These are phyloP conservation scores for Fusarium chlamydosporum DNA, from an alignment of 2,329 filamentous ascomycete species.

Conservation along the genomic window DNA sequence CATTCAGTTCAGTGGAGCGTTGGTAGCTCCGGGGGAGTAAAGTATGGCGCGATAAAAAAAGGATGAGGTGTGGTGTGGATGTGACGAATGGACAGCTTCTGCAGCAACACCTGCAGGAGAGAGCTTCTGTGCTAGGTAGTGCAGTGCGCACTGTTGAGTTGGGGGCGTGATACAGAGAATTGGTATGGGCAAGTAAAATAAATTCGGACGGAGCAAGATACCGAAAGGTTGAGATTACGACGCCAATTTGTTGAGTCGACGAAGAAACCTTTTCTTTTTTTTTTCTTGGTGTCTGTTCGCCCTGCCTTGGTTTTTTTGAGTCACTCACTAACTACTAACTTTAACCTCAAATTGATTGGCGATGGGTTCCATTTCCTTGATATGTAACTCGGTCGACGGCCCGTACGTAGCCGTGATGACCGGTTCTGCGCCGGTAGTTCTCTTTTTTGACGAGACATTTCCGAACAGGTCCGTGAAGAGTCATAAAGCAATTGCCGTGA, in stretches of 20 bases:
- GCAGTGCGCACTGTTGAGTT: constrained; percentile 14
- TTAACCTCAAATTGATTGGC: constrained; percentile 36
- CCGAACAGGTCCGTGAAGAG: constrained; percentile 20
- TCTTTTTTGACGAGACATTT: constrained; percentile 19
- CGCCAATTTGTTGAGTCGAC: constrained; percentile 37
- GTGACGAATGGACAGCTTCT: constrained; percentile 26
- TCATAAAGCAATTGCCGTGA: not conserved
- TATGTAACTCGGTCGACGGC: constrained; percentile 28
- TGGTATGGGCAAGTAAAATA: constrained; percentile 3
- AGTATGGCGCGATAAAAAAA: constrained; percentile 31
- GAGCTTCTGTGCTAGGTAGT: constrained; percentile 2
- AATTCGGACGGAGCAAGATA: constrained; percentile 32
- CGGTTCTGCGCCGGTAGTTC: constrained; percentile 31
- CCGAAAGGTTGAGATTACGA: constrained; percentile 25
- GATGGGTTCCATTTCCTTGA: constrained; percentile 13
- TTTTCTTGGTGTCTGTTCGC: not conserved
- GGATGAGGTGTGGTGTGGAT: constrained; percentile 5
- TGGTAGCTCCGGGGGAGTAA: not conserved
- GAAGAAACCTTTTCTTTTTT: constrained; percentile 10
- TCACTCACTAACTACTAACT: constrained; percentile 11
- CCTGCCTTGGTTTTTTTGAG: constrained; percentile 13
- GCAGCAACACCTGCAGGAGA: constrained; percentile 39
- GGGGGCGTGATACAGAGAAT: constrained; percentile 3
- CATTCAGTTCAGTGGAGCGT: constrained; percentile 36
- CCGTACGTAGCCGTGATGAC: constrained; percentile 39